Base-by-base conservation (phyloP, 1,139 yeast genomes). In the Scheffersomyces titani region DNA sequence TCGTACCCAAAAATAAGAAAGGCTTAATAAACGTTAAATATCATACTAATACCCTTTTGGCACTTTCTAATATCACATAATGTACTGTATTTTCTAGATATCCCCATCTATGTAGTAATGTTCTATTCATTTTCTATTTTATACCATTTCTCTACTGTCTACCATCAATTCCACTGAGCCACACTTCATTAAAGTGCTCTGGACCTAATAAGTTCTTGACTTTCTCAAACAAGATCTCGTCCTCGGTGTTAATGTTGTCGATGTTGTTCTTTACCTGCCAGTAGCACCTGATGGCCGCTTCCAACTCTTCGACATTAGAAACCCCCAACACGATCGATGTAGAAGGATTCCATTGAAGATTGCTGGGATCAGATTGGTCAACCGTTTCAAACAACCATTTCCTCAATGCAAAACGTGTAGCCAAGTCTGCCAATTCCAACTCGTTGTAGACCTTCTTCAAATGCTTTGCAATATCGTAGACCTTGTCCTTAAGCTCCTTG, bases 271-370 rank as follows among this genome's bases (percentile, higher is more conserved):
- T 67, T n/a, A 87, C 86, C 16, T 65, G 65, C 78, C 85, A 78
- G 66, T 83, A 89, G 62, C 83, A 85, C 0, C 68, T 65, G n/a
- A 89, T 72, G 0, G 97, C 96, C 49, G 73, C 77, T 36, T 83
- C 72, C 56, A 92, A 79, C 66, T 92, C 97, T 3, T 70, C 70
- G 3, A 87, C 67, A 44, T 73, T 83, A 47, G 91, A 84, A 7
- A 90, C 87, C 0, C 98, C 98, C 56, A 92, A 73, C 3, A 92
- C 96, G 3, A 92, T 84, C 2, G 87, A 82, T 0, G 88, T 86
- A 18, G 71, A 67, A 24, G 71, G 71, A 55, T 75, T 72, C 74
- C 75, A 71, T 13, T 57, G 53, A 48, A 66, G 62, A 9, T 58
- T 52, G 19, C 58, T 58, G 4, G 20, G 13, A 9, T 46, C 22